Evolutionary conservation across 2,329 filamentous ascomycete species (phyloP).

Genomic region (Ceratocystis harringtonii): DNA sequence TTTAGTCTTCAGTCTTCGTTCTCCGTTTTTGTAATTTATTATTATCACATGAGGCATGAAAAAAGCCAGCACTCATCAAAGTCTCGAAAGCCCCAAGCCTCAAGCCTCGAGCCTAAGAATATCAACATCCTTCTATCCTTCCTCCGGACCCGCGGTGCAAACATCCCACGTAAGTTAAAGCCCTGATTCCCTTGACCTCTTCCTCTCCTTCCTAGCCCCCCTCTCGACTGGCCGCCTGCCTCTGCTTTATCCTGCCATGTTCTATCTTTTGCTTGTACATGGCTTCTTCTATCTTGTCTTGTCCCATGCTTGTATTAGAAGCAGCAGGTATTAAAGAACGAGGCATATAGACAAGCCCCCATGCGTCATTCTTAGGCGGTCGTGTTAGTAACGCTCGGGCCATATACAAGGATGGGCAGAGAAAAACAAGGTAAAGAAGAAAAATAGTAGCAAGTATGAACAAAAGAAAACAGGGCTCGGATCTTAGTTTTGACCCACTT

Average conservation of each 20-base stretch:
- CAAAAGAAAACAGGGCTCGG: neutral
- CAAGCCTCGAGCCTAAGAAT: neutral
- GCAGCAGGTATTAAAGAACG: neutral
- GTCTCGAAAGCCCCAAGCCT: neutral
- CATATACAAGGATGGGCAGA: neutral
- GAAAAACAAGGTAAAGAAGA: neutral
- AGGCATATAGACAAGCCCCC: slow-evolving; percentile 1
- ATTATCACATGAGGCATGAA: too few relatives aligned
- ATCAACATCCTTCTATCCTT: neutral
- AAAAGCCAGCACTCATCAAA: too few relatives aligned
- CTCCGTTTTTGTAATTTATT: too few relatives aligned
- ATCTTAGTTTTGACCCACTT: neutral
- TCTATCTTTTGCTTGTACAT: neutral
- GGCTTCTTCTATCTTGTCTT: neutral
- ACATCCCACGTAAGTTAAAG: neutral
- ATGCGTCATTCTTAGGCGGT: neutral
- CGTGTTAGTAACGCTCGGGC: neutral
- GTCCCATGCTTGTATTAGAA: neutral
- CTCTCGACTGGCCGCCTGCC: neutral
- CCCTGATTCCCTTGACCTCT: neutral
- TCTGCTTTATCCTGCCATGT: neutral
- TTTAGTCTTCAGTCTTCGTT: too few relatives aligned
- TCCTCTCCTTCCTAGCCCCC: neutral
- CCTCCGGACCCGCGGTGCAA: neutral
- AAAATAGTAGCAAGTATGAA: too few relatives aligned